Evolutionary conservation across 495 filamentous ascomycete species (phyloP).

Genomic region (Annulohypoxylon bovei): DNA sequence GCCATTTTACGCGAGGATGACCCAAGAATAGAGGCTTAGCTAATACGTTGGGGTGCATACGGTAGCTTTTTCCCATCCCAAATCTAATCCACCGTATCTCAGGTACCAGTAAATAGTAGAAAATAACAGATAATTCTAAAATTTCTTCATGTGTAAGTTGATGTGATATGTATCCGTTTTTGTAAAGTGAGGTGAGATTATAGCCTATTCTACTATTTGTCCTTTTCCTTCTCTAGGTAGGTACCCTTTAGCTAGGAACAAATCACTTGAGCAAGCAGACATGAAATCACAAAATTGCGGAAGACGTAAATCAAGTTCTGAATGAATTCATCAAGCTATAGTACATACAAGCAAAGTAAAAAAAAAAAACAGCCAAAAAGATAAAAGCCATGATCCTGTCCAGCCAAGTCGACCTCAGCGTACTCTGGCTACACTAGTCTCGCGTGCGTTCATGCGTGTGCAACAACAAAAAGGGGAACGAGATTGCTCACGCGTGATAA

Average conservation of each 20-base stretch:
- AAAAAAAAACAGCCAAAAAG: background rate
- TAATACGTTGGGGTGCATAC: background rate
- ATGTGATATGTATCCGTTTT: background rate
- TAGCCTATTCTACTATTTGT: background rate
- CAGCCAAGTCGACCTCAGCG: background rate
- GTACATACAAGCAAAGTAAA: background rate
- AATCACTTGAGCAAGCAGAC: background rate
- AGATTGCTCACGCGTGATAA: background rate
- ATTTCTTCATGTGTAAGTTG: background rate
- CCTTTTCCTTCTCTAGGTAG: background rate
- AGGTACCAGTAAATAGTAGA: background rate
- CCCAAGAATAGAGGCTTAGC: background rate
- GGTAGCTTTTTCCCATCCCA: background rate
- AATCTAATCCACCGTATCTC: background rate
- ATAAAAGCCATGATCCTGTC: background rate
- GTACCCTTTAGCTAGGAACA: too few species aligned
- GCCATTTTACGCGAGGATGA: slow-evolving; percentile 1
- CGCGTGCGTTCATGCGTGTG: background rate
- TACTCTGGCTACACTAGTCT: background rate
- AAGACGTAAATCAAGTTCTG: background rate
- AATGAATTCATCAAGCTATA: background rate
- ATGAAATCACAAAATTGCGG: background rate
- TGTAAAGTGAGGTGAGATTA: background rate
- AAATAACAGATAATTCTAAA: background rate
- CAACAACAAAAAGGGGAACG: background rate